These are phyloP conservation scores for Taphrina confusa DNA, from an alignment of 1,139 yeast species.

Conservation along the genomic window DNA sequence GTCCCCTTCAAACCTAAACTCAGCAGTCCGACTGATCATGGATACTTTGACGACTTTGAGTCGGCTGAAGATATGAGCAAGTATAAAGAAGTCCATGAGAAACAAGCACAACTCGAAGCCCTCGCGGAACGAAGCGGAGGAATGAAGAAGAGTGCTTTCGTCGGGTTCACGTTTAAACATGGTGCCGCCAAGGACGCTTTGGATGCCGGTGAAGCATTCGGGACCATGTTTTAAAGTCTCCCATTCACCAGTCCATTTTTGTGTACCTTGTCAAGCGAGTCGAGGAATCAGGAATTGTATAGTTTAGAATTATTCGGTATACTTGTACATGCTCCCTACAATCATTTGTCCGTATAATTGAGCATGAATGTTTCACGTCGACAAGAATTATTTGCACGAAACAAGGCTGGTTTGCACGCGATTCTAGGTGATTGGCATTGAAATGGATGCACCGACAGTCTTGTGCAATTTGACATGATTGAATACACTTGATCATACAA, in stretches of 20 bases:
- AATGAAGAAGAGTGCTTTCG: slow-evolving; percentile 68
- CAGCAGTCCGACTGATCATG: slow-evolving; percentile 96
- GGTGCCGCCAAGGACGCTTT: slow-evolving; percentile 32
- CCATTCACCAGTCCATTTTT: too few relatives aligned
- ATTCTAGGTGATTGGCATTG: too few relatives aligned
- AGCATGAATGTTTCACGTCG: too few relatives aligned
- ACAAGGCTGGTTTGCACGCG: too few relatives aligned
- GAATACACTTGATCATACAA: too few relatives aligned
- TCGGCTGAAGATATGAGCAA: slow-evolving; percentile 97
- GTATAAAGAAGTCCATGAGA: slow-evolving; percentile 92
- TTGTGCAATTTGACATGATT: too few relatives aligned
- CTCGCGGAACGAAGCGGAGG: slow-evolving; percentile 62
- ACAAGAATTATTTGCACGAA: too few relatives aligned
- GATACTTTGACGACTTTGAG: slow-evolving; percentile 95
- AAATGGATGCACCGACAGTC: too few relatives aligned
- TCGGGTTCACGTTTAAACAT: slow-evolving; percentile 96
- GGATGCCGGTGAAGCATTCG: slow-evolving; percentile 20
- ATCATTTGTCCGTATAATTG: too few relatives aligned
- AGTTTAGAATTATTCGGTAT: too few relatives aligned
- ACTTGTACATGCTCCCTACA: too few relatives aligned
- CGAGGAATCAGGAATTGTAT: background rate
- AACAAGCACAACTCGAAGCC: slow-evolving; percentile 80
- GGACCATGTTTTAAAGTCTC: slow-evolving; percentile 11
- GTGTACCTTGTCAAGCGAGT: background rate
- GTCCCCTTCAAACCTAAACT: slow-evolving; percentile 98